A percentile compares a stretch with the other conserved stretches of the same genome.
Conservation (phyloP, 306 rosid genomes). For the Pterocarpus santalinus region DNA sequence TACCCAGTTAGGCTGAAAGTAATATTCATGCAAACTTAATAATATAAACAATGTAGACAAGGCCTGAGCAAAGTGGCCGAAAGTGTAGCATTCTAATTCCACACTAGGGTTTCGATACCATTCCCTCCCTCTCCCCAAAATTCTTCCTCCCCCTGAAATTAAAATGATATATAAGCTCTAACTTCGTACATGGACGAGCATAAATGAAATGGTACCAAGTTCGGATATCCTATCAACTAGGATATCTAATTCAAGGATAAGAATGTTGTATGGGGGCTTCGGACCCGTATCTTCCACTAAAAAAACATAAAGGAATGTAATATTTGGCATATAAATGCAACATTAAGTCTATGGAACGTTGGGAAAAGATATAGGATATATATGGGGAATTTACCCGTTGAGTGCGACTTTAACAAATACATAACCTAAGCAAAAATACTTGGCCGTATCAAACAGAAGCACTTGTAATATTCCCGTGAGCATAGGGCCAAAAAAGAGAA, state of each 20-base stretch:
- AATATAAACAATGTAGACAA: neutral
- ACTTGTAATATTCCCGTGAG: conserved; percentile 7
- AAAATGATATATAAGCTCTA: no score
- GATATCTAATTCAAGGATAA: conserved; percentile 4
- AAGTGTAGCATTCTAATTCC: neutral
- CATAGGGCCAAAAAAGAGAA: conserved; percentile 21
- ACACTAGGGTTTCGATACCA: neutral
- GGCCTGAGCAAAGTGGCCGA: neutral
- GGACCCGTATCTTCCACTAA: neutral
- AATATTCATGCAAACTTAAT: neutral
- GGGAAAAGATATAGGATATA: neutral
- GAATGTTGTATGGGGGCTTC: neutral
- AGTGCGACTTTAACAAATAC: conserved; percentile 47
- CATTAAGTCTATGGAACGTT: conserved; percentile 30
- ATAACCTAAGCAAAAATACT: conserved; percentile 5
- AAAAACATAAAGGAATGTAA: neutral
- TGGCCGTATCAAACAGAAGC: neutral
- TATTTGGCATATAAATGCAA: neutral
- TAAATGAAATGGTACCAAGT: conserved; percentile 7
- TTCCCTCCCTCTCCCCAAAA: neutral
- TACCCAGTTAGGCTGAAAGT: conserved; percentile 30
- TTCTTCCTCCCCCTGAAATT: no score
- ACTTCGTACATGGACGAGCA: neutral
- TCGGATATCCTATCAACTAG: neutral
- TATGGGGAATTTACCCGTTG: conserved; percentile 5